Evolutionary conservation across 352 stramenopile species (phyloP).

Genomic region (Thraustochytrium striatum): DNA sequence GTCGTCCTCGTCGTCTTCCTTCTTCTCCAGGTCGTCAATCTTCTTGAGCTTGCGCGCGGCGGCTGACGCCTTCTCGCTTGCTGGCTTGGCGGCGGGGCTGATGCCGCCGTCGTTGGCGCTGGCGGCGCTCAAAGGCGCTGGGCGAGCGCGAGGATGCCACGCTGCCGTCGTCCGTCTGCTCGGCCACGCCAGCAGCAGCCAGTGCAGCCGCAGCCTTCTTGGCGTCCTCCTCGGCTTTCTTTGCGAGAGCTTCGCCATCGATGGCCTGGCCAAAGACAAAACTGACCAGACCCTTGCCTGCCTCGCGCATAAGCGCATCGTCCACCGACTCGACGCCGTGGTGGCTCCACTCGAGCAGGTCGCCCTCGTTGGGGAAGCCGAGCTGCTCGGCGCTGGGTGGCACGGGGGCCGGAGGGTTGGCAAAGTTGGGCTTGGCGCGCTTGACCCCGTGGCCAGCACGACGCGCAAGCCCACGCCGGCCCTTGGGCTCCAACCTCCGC

Average conservation of each 20-base stretch:
- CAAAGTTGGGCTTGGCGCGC: background rate
- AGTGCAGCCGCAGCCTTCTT: background rate
- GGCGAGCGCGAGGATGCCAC: too few species aligned
- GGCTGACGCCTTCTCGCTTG: background rate
- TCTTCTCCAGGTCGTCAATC: background rate
- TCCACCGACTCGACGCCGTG: constrained; percentile 15
- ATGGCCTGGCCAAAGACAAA: constrained; percentile 48
- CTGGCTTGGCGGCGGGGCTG: background rate
- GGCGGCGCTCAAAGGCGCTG: too few species aligned
- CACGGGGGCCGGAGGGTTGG: background rate
- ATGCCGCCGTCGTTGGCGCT: background rate
- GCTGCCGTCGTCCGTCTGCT: too few species aligned
- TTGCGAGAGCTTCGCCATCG: constrained; percentile 35
- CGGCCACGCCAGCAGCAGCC: too few species aligned
- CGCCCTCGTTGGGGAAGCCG: constrained; percentile 34
- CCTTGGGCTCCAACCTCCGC: background rate
- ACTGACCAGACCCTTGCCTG: constrained; percentile 9
- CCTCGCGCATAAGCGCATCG: constrained; percentile 26
- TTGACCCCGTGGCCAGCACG: background rate
- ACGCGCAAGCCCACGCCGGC: background rate
- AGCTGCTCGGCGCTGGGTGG: constrained; percentile 2
- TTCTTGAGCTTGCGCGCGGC: background rate
- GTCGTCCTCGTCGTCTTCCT: constrained; percentile 10
- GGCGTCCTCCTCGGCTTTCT: constrained; percentile 9
- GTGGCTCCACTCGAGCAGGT: constrained; percentile 34